phyloP scores from a whole-genome alignment of 2,329 filamentous ascomycete genomes.

The Aspergillus viridinutans region DNA sequence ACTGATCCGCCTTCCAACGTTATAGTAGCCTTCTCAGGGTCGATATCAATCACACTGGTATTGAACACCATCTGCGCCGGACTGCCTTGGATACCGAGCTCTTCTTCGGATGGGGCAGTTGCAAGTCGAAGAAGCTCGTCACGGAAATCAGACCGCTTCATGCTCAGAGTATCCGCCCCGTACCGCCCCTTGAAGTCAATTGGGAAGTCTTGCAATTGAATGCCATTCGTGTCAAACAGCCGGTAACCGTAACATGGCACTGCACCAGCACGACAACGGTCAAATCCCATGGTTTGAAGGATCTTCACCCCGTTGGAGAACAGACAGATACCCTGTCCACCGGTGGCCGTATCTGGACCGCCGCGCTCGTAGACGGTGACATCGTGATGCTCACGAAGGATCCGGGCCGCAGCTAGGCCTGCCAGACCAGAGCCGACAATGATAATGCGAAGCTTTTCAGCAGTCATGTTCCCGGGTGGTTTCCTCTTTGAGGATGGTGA shows the following conservation, averaged over 20 bases:
- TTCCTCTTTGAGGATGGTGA: no score
- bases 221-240: background rate
- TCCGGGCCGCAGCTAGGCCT: background rate
- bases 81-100: background rate
- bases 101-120: background rate
- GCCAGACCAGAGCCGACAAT: constrained; percentile 2
- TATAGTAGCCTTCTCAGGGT: background rate
- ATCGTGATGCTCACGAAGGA: background rate
- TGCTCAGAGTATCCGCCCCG: background rate
- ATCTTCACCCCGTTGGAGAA: constrained; percentile 2
- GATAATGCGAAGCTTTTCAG: no score
- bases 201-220: background rate
- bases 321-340: constrained; percentile 1
- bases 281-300: constrained; percentile 1
- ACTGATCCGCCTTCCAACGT: background rate
- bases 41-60: background rate
- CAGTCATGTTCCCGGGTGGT: no score
- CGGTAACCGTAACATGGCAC: background rate
- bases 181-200: constrained; percentile 1
- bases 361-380: constrained; percentile 2
- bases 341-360: background rate
- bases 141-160: constrained; percentile 2
- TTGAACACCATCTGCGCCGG: constrained; percentile 1
- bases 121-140: background rate
- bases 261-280: background rate